A percentile compares a stretch with the other conserved stretches of the same genome.
Conservation (phyloP, 306 rosid genomes). For the Prosopis cineraria region DNA sequence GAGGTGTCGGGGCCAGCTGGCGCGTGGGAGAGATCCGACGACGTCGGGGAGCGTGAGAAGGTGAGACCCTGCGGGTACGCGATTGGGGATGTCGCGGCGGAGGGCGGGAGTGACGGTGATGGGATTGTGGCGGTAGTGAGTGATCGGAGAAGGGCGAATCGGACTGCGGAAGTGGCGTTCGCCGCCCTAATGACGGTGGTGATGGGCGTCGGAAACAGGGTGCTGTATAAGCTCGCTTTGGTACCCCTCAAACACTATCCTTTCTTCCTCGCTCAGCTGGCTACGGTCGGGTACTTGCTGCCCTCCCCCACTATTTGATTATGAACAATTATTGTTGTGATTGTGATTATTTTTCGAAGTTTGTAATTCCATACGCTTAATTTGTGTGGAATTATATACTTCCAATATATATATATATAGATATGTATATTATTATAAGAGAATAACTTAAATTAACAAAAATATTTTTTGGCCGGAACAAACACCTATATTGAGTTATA, state of each 20-base stretch:
- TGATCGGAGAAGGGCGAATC: slow-evolving; percentile 26
- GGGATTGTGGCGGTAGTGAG: slow-evolving; percentile 25
- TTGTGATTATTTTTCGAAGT: not conserved
- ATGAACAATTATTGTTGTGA: too few relatives aligned
- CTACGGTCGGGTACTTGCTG: slow-evolving; percentile 76
- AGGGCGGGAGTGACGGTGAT: slow-evolving; percentile 30
- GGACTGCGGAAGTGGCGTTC: slow-evolving; percentile 57
- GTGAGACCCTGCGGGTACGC: slow-evolving; percentile 48
- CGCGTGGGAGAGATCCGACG: slow-evolving; percentile 51
- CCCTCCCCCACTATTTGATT: not conserved
- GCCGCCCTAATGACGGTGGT: slow-evolving; percentile 74
- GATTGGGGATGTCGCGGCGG: slow-evolving; percentile 43
- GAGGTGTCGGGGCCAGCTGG: slow-evolving; percentile 36
- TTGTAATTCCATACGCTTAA: not conserved
- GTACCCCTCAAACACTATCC: slow-evolving; percentile 88
- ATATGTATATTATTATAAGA: not conserved
- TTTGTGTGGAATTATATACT: not conserved
- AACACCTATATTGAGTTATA: not conserved
- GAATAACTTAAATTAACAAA: not conserved
- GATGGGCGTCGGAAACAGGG: slow-evolving; percentile 82
- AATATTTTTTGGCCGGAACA: not conserved
- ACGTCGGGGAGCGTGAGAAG: slow-evolving; percentile 36
- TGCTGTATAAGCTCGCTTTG: slow-evolving; percentile 82
- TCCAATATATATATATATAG: too few relatives aligned
- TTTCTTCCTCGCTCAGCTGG: slow-evolving; percentile 92